Percentiles rank a stretch among this genome's conserved stretches.
Evolutionary conservation across 1,139 yeast genomes (phyloP).

Genomic region (Suhomyces anneliseae): DNA sequence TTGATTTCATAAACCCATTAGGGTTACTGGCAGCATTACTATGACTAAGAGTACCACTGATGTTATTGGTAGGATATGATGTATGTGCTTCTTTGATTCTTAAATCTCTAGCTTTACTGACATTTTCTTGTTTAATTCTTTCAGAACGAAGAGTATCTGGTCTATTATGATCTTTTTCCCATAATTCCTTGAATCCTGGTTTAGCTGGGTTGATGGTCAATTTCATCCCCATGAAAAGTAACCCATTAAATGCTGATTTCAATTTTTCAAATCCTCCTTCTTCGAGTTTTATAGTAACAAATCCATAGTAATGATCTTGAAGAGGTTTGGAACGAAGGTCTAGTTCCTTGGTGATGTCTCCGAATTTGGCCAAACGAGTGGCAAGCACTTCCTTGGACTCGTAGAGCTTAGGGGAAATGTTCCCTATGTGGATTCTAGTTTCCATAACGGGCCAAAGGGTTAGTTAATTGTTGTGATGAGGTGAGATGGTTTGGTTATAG

Average conservation of each 20-base stretch:
- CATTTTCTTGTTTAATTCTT: conserved; percentile 30
- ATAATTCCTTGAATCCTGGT: conserved; percentile 33
- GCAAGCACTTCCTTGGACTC: conserved; percentile 43
- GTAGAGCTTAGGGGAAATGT: conserved; percentile 56
- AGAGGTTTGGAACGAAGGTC: conserved; percentile 52
- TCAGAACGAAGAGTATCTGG: conserved; percentile 34
- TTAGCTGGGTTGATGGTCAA: conserved; percentile 54
- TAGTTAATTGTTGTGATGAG: neutral
- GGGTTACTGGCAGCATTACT: conserved; percentile 16
- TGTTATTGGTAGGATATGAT: conserved; percentile 23
- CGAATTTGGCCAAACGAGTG: conserved; percentile 50
- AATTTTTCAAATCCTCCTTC: conserved; percentile 48
- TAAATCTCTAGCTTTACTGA: conserved; percentile 43
- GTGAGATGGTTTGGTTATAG: neutral
- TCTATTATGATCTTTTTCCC: conserved; percentile 44
- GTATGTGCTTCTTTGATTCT: conserved; percentile 43
- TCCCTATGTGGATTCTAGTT: conserved; percentile 65
- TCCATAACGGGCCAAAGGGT: conserved; percentile 12
- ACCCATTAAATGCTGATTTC: conserved; percentile 61
- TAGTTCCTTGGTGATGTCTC: conserved; percentile 41
- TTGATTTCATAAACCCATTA: conserved; percentile 33
- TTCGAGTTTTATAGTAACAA: conserved; percentile 55
- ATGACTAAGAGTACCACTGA: conserved; percentile 19
- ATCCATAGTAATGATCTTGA: conserved; percentile 63
- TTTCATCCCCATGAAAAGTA: conserved; percentile 71